Base-by-base conservation (phyloP, 1,284 basidiomycete genomes). In the Rhodotorula sp. region DNA sequence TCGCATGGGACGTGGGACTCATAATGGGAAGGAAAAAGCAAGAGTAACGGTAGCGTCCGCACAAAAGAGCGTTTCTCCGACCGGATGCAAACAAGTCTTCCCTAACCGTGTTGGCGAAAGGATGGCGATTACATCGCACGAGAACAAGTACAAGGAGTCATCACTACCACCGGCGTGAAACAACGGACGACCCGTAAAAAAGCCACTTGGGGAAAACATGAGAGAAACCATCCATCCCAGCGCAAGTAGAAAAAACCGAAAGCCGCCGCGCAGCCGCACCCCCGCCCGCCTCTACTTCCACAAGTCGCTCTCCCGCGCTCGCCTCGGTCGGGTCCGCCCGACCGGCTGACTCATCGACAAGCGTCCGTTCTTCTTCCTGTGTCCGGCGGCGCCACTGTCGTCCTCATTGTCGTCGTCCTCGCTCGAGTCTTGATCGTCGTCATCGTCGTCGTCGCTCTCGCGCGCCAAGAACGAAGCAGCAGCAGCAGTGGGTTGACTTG, bases 1-100 rank as follows among this genome's bases (percentile, higher is more conserved):
- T 91, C 5, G 90, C 89, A 77, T 92, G 89, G 89, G 89, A 89
- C 5, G 77, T 91, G 64, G 88, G 88, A 18, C 75, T 91, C 71
- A 79, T 91, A 43, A 81, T 90, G 73, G 86, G 83, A 34, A 83
- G 83, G 76, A 83, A 80, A 73, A 56, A 26, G 68, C 28, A 52
- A 10, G 21, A 52, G 50, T n/a, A 14, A n/a, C 3, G n/a, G 21
- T 23, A 23, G 21, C 50, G 50, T 16, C 6, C 8, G 50, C 50
- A 7, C 38, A 54, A 5, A 26, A 12, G n/a, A 26, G 1, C 52
- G 2, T 54, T n/a, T 23, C 14, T 26, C 12, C 26, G 16, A 14
- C 4, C 16, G 28, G 26, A 14, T 26, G 14, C 54, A 55, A 28
- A 2, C 54, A 55, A 28, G 26, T 10, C 14, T 10, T 43, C 8